Evolutionary conservation across 352 stramenopile genomes (phyloP), one percentile per base, ranked within the genome.

Genomic region (Pythium sukuiense): DNA sequence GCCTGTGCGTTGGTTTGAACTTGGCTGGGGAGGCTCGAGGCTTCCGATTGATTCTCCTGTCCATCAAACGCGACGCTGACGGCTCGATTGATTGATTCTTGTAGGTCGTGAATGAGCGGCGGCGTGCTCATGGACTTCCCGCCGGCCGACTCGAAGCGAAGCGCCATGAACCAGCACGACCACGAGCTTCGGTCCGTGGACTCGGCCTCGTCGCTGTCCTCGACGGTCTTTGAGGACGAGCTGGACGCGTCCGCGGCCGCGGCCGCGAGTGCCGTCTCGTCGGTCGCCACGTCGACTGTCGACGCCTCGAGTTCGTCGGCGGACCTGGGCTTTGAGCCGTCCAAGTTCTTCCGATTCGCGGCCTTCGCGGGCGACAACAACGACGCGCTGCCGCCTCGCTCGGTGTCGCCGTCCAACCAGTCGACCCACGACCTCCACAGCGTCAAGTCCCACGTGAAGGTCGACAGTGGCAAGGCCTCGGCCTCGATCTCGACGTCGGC

Each of bases 351-450:
- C 59, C 59, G 59, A 2, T 65, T 65, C 50, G 50, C 59, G 4
- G 59, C 50, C 27, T 65, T 65, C 58, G 59, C 48, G 11, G 57
- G 41, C 18, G 53, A 55, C 33, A 80, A 80, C 56, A 79, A 78
- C 45, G 71, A 79, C 30, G 55, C 70, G 30, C 37, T 76, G 55
- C 69, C 75, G 16, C 63, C 45, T 30, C 60, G 71, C 26, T 53
- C 70, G 52, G 55, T 76, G 7, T 76, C 77, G 16, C 71, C 74
- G n/a, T 77, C 76, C n/a, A 87, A 88, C 63, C 79, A 85, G 63
- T 37, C 49, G 59, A 71, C 14, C 7, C 72, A 83, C 46, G 70
- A 83, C 27, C 37, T 39, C 24, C 20, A 53, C 45, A 30, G 45
- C 24, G 20, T 7, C n/a, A 20, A 53, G 4, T 6, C 18, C 13